phyloP scores from a whole-genome alignment of 179 eudicot genomes.

The Camellia oleifera region DNA sequence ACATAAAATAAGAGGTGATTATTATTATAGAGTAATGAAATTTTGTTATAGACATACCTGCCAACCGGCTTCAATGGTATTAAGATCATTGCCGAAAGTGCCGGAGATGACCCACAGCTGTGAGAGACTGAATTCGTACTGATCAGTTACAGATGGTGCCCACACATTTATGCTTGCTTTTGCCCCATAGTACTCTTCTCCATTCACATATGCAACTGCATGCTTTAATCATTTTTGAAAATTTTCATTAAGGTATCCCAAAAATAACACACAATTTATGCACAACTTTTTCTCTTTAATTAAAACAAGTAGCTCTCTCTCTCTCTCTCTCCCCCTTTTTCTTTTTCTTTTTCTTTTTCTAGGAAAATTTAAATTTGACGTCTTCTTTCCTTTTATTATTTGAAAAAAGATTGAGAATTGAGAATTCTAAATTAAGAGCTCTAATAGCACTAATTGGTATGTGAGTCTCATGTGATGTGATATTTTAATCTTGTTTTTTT shows the following conservation, averaged over 20 bases:
- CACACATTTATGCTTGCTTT: conserved; percentile 93
- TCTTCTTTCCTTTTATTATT: too few relatives aligned
- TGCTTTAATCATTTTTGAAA: conserved; percentile 43
- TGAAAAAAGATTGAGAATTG: neutral
- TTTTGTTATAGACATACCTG: conserved; percentile 52
- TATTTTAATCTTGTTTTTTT: too few relatives aligned
- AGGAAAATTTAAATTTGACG: too few relatives aligned
- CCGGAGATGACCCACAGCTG: conserved; percentile 96
- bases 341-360: too few relatives aligned
- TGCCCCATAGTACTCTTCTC: conserved; percentile 86
- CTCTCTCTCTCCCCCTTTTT: too few relatives aligned
- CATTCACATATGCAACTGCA: conserved; percentile 85
- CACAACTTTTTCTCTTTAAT: too few relatives aligned
- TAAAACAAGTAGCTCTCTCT: too few relatives aligned
- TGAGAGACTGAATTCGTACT: conserved; percentile 81
- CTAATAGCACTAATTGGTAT: too few relatives aligned
- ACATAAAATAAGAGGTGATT: too few relatives aligned
- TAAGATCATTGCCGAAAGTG: conserved; percentile 85
- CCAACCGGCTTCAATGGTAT: conserved; percentile 99
- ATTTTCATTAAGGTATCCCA: neutral
- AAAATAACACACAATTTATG: neutral
- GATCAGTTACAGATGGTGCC: conserved; percentile 74
- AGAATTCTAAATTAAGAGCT: too few relatives aligned
- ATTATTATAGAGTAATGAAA: too few relatives aligned
- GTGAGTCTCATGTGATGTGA: too few relatives aligned